Evolutionary conservation across 768 basidiomycete species (phyloP), one percentile per base, ranked within the genome.

Genomic region (Boletus rex-veris): DNA sequence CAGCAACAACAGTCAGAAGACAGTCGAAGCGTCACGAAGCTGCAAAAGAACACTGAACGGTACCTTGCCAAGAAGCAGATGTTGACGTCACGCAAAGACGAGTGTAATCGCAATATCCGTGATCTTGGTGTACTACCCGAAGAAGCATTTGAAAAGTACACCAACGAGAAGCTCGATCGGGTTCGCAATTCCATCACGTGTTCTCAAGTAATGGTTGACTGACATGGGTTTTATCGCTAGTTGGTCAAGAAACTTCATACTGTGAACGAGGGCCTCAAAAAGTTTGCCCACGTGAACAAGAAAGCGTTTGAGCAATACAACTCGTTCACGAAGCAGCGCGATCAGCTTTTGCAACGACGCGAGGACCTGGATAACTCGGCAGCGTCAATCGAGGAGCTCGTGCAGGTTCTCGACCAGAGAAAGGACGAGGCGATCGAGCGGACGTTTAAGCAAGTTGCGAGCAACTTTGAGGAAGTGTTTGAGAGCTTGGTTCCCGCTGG

Each of bases 341-440:
- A 98, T 66, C 89, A 93, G 61, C 82, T 98, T 4, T 70, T 90
- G 40, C 79, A 86, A 55, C 87, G 97, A 5, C 82, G 94, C 9
- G 88, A 92, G 59, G 97, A 98, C 67, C 78, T 98, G 30, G 95
- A 98, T 60, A 86, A 84, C 53, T 94, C 92, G 3, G 92, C 92
- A 0, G 65, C 79, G 45, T 94, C 92, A 38, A 98, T 99, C 59
- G 84, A 93, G 59, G 91, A 96, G 63, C 80, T 99, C 6, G 92
- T 99, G 24, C 83, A 92, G 52, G 91, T 92, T 5, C 81, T 99
- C 7, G 97, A 99, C 69, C 92, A 95, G 67, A 80, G 96, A 50
- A 99, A 99, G 70, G 97, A 99, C 63, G 97, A 98, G 68, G 97
- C 97, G 7, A 98, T 99, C 59, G 96, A 98, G 71, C 78, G 96